phyloP scores from a whole-genome alignment of 2,329 filamentous ascomycete genomes.

The Fusarium sp. region DNA sequence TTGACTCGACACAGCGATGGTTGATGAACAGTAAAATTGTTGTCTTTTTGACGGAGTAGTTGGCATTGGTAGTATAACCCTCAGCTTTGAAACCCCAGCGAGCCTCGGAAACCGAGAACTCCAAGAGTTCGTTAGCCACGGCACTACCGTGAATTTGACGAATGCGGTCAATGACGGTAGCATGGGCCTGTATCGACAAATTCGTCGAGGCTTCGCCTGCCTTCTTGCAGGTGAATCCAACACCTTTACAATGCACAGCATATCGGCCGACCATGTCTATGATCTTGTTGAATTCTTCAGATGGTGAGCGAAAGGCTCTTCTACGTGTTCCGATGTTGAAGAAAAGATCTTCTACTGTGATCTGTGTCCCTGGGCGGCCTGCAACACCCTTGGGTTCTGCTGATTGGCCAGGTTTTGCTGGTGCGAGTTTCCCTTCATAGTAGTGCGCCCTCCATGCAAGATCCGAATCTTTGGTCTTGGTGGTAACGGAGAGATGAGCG shows the following conservation, averaged over 20 bases:
- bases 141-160: constrained; percentile 87
- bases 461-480: constrained; percentile 87
- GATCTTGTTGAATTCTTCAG: constrained; percentile 98
- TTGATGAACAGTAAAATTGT: constrained; percentile 95
- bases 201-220: constrained; percentile 87
- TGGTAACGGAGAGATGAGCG: constrained; percentile 93
- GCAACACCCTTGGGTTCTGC: constrained; percentile 89
- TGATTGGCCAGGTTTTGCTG: constrained; percentile 88
- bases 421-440: constrained; percentile 81
- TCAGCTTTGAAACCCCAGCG: constrained; percentile 87
- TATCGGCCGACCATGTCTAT: constrained; percentile 94
- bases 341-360: constrained; percentile 96
- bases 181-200: constrained; percentile 80
- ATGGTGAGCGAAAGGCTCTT: constrained; percentile 87
- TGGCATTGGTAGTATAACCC: constrained; percentile 90
- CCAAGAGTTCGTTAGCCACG: constrained; percentile 89
- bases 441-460: constrained; percentile 94
- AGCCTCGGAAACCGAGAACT: constrained; percentile 77
- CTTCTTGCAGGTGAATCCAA: constrained; percentile 97
- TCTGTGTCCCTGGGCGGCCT: constrained; percentile 90
- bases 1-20: constrained; percentile 91
- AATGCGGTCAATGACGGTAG: constrained; percentile 83
- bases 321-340: constrained; percentile 94
- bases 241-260: constrained; percentile 89
- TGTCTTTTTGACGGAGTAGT: constrained; percentile 93